phyloP scores from a whole-genome alignment of 1,139 yeast genomes.

The Geotrichum candidum region DNA sequence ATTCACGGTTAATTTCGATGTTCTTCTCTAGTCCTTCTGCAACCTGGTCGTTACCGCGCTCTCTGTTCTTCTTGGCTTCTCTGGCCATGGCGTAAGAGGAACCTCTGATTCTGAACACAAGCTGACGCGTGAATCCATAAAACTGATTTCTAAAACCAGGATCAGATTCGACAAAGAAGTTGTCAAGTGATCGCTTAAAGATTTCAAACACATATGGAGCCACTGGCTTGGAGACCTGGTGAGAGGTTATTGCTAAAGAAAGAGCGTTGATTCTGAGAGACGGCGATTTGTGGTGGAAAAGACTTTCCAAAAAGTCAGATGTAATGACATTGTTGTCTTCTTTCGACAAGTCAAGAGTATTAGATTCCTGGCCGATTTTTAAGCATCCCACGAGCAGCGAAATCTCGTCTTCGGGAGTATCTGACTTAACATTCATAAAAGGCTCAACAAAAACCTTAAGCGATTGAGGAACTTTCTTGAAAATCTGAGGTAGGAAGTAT shows the following conservation, averaged over 20 bases:
- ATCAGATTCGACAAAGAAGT: slow-evolving; percentile 54
- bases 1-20: slow-evolving; percentile 31
- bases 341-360: slow-evolving; percentile 49
- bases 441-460: slow-evolving; percentile 39
- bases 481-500: slow-evolving; percentile 58
- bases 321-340: slow-evolving; percentile 37
- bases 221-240: slow-evolving; percentile 56
- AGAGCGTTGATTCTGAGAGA: slow-evolving; percentile 53
- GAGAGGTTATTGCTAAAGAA: slow-evolving; percentile 54
- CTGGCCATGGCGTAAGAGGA: slow-evolving; percentile 53
- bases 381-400: slow-evolving; percentile 50
- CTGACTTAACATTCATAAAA: slow-evolving; percentile 20
- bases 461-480: slow-evolving; percentile 46
- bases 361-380: slow-evolving; percentile 58
- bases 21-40: slow-evolving; percentile 19
- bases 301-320: slow-evolving; percentile 34
- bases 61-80: slow-evolving; percentile 40
- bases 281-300: slow-evolving; percentile 44
- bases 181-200: slow-evolving; percentile 41
- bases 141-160: slow-evolving; percentile 64
- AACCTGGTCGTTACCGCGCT: slow-evolving; percentile 17
- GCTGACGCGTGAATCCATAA: slow-evolving; percentile 52
- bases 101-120: slow-evolving; percentile 59
- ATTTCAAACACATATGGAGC: slow-evolving; percentile 41
- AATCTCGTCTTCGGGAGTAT: slow-evolving; percentile 31